Percentiles rank a stretch among this genome's conserved stretches.
Evolutionary conservation across 1,139 yeast genomes (phyloP).

Genomic region (Candida freyschussii): DNA sequence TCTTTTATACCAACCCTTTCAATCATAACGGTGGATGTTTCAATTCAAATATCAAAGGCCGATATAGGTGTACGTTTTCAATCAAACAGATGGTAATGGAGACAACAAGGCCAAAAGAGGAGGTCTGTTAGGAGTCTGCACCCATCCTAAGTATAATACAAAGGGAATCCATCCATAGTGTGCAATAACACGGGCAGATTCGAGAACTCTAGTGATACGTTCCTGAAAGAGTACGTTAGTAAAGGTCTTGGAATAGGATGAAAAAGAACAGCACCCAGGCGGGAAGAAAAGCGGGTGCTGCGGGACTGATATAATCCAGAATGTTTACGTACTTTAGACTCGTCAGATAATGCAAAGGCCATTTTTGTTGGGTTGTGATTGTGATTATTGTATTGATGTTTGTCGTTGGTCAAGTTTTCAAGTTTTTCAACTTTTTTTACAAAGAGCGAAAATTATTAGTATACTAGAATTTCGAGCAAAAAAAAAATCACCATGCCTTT

Average conservation of each 20-base stretch:
- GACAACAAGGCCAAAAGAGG: slow-evolving; percentile 55
- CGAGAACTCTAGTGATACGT: slow-evolving; percentile 78
- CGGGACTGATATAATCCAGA: not conserved
- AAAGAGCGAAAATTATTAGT: no score
- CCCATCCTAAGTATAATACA: slow-evolving; percentile 90
- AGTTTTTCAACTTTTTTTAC: no score
- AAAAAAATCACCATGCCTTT: no score
- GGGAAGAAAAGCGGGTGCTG: not conserved
- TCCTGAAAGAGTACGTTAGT: slow-evolving; percentile 40
- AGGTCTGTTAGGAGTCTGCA: slow-evolving; percentile 81
- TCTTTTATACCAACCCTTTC: no score
- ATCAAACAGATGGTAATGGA: slow-evolving; percentile 64
- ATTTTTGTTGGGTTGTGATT: no score
- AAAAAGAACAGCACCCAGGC: not conserved
- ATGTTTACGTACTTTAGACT: slow-evolving; percentile 33
- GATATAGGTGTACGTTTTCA: no score
- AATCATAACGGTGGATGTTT: no score
- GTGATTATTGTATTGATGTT: no score
- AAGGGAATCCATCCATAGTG: slow-evolving; percentile 98
- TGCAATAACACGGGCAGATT: slow-evolving; percentile 78
- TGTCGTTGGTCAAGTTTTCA: no score
- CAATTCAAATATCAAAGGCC: no score
- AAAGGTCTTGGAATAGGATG: not conserved
- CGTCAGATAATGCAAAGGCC: slow-evolving; percentile 42
- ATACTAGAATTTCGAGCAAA: no score